Evolutionary conservation across 140 eudicot species (phyloP), one percentile per base, ranked within the genome.

Genomic region (Anethum foeniculum): DNA sequence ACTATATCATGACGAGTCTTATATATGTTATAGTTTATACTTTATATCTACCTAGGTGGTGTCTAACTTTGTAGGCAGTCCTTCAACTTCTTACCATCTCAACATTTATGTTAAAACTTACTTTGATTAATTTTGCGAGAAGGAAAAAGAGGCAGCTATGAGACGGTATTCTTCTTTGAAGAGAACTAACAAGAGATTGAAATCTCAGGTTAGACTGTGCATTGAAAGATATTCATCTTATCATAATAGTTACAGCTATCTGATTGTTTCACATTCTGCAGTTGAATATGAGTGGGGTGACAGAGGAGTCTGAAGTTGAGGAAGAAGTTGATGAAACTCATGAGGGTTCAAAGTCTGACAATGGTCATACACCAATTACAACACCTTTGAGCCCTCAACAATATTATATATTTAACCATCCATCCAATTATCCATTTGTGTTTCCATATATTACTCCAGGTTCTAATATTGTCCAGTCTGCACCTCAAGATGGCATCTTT

Each of bases 71-170:
- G 21, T 21, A 92, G 21, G 54, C 25, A 73, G 51, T 58, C 52
- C 54, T 56, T 38, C 23, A 60, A 54, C 47, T 34, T 58, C 51
- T 78, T 34, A 77, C 23, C 81, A 34, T 77, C 36, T 36, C 38
- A 13, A 54, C 62, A 49, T 32, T 39, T 39, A 39, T 39, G 43
- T 39, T 39, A 39, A 39, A 39, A 39, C 43, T 39, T 39, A 39
- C 43, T 39, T 39, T 39, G 43, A 39, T 39, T 43, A 43, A 43
- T 69, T 79, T 23, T 64, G 19, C 30, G 60, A 78, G 38, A 39
- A 93, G 97, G 85, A 86, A 39, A 93, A 86, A 86, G 97, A 85
- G 75, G 74, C 54, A 14, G 93, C 89, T 30, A 46, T 84, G 79
- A 75, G 78, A 48, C 83, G 83, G 30, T 85, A 76, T 28, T 69